Evolutionary conservation across 441 rosid genomes (phyloP).

Genomic region (Erodium trifolium): DNA sequence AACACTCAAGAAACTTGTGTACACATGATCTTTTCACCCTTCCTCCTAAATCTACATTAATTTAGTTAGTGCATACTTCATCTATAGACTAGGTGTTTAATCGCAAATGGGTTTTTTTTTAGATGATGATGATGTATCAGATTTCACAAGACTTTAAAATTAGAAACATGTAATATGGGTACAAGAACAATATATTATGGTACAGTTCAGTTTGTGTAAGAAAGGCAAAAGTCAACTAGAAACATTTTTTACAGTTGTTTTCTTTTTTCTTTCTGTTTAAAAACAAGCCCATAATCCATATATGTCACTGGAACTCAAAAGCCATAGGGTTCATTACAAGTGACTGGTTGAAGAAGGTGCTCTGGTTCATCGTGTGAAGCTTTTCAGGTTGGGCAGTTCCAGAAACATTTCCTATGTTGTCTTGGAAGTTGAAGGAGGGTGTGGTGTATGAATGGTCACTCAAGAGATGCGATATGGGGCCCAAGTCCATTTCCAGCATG

Average conservation of each 20-base stretch:
- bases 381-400: slow-evolving; percentile 18
- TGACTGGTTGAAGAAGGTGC: slow-evolving; percentile 23
- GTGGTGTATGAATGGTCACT: slow-evolving; percentile 29
- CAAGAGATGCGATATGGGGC: slow-evolving; percentile 43
- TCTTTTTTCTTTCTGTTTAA: background rate
- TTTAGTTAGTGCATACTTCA: background rate
- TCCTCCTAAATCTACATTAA: background rate
- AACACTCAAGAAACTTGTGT: slow-evolving; percentile 18
- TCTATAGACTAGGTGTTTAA: background rate
- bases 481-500: slow-evolving; percentile 55
- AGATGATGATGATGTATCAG: background rate
- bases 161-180: background rate
- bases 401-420: slow-evolving; percentile 14
- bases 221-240: slow-evolving; percentile 3
- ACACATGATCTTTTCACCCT: slow-evolving; percentile 16
- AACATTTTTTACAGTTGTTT: slow-evolving; percentile 19
- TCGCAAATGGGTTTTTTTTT: too few relatives aligned
- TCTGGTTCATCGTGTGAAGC: slow-evolving; percentile 2
- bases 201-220: background rate
- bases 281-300: background rate
- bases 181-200: background rate
- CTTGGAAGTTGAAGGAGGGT: slow-evolving; percentile 26
- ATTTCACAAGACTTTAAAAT: too few relatives aligned
- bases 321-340: slow-evolving; percentile 24
- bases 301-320: slow-evolving; percentile 29